Percentiles rank a stretch among this genome's conserved stretches.
Conservation (phyloP, 202 grass and related monocot genomes). For the Musa balbisiana region DNA sequence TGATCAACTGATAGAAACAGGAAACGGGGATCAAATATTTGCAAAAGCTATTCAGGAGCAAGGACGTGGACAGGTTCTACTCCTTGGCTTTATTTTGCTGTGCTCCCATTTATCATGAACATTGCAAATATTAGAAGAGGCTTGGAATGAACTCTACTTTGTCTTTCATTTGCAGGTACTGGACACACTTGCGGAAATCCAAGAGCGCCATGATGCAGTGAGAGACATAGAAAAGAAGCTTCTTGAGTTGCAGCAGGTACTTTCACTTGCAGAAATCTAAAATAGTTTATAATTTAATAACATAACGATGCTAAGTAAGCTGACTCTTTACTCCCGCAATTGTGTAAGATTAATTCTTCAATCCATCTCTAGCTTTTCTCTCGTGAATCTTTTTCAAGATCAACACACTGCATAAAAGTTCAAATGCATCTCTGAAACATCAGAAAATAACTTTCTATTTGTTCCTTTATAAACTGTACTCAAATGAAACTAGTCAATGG, state of each 20-base stretch:
- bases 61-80: constrained; percentile 63
- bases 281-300: too few relatives aligned
- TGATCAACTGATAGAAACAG: constrained; percentile 75
- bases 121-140: too few relatives aligned
- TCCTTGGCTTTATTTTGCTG: neutral
- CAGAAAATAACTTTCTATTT: neutral
- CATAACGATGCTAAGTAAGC: too few relatives aligned
- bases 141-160: too few relatives aligned
- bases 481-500: too few relatives aligned
- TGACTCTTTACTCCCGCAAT: too few relatives aligned
- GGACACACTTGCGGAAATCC: constrained; percentile 81
- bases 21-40: constrained; percentile 75
- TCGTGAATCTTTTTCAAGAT: too few relatives aligned
- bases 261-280: neutral
- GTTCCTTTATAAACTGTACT: too few relatives aligned
- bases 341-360: too few relatives aligned
- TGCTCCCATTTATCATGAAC: neutral
- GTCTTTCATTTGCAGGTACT: constrained; percentile 38
- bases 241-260: constrained; percentile 78
- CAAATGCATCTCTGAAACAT: too few relatives aligned
- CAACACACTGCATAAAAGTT: too few relatives aligned
- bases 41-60: constrained; percentile 85
- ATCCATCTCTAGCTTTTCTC: too few relatives aligned
- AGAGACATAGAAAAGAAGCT: constrained; percentile 75
- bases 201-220: constrained; percentile 66